Base-by-base conservation (phyloP, 2,329 filamentous ascomycete species). In the Trichoderma gracile region DNA sequence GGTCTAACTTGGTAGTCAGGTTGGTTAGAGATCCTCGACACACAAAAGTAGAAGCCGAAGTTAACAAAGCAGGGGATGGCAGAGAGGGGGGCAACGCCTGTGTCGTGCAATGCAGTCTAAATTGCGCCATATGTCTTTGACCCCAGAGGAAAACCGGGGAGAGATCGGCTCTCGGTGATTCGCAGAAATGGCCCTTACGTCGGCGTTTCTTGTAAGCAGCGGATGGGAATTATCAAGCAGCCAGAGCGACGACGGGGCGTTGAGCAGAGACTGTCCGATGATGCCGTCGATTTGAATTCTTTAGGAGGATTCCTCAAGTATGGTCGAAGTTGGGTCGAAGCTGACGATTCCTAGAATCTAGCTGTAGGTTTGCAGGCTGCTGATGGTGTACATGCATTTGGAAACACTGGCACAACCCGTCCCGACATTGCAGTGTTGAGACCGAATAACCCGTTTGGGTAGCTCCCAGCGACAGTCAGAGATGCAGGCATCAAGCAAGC, bases 161-260 rank as follows among this genome's bases (percentile, higher is more conserved):
- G 7, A 21, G 56, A 50, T 27, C 45, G 56, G 56, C 33, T 59
- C 17, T 59, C 56, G 56, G 56, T 42, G 56, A 42, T 59, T 38
- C 30, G 33, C 30, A 38, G 33, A 14, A 38, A 5, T 14, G 3
- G 3, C 12, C 12, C 12, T 38, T 38, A 33, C 30, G 55, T 23
- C 43, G 30, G 15, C 15, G 17, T 21, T 54, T 40, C 27, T 38
- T 21, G 43, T 46, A 58, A 23, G 30, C 33, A 59, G 23, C 10
- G 2, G 33, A 19, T 9, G n/a, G 30, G 9, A 25, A 15, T 58
- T 47, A 25, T 19, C 23, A 49, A 47, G 55, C 27, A 58, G 12
- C n/a, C 15, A 3, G 27, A n/a, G 14, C 6, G 14, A 23, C 50
- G 19, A 38, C 19, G 30, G n/a, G 47, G 23, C 27, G 12, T 27